Conservation (phyloP, 805 yeast genomes). For the Dipodascus geniculatus region DNA sequence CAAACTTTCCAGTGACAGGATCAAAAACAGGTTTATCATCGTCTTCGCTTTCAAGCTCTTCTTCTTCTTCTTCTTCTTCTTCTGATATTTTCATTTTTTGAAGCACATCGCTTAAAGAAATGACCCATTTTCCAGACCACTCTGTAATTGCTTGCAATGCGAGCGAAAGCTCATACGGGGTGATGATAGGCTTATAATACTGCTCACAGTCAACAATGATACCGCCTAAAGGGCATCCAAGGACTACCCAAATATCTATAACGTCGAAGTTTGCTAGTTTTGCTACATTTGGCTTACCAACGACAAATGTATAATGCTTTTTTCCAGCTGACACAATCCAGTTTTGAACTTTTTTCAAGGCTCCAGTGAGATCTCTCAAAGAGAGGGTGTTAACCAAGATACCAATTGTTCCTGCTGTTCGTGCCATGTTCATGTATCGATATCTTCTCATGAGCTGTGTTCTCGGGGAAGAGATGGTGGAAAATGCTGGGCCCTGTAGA, state of each 20-base stretch:
- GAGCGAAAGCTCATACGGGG: conserved; percentile 81
- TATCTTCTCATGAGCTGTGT: conserved; percentile 79
- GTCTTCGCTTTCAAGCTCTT: conserved; percentile 26
- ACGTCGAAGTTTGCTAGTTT: conserved; percentile 91
- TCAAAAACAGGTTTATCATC: conserved; percentile 75
- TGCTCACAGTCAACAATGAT: conserved; percentile 67
- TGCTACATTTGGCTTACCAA: conserved; percentile 96
- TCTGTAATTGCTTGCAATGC: conserved; percentile 65
- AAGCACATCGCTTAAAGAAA: conserved; percentile 57
- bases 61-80: conserved; percentile 13
- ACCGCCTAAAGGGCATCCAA: conserved; percentile 94
- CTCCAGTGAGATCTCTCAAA: conserved; percentile 54
- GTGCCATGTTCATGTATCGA: conserved; percentile 73
- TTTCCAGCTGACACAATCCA: conserved; percentile 68
- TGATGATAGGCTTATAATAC: conserved; percentile 81
- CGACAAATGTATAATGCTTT: conserved; percentile 88
- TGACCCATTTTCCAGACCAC: conserved; percentile 93
- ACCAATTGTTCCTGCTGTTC: conserved; percentile 88
- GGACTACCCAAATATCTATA: conserved; percentile 87
- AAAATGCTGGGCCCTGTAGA: conserved; percentile 32
- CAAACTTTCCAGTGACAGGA: conserved; percentile 73
- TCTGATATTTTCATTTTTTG: conserved; percentile 20
- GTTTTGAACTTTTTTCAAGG: conserved; percentile 48
- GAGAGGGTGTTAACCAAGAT: conserved; percentile 85
- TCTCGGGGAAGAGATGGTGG: conserved; percentile 32